Base-by-base conservation (phyloP, 2,329 filamentous ascomycete species). In the Triangularia setosa region DNA sequence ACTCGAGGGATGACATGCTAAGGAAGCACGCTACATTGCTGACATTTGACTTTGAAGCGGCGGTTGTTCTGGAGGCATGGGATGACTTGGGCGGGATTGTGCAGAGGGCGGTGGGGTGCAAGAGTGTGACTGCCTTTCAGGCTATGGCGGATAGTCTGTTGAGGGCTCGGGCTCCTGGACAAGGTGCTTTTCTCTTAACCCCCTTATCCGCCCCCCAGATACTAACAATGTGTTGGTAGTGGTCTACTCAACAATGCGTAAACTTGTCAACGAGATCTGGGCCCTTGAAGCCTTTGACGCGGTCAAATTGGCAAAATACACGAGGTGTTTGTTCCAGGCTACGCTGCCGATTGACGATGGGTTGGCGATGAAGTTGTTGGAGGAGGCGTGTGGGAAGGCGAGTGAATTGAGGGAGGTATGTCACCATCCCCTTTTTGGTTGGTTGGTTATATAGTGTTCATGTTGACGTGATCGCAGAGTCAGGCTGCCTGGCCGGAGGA, bases 21-120 rank as follows among this genome's bases (percentile, higher is more conserved):
- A 75, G 78, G 1, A 93, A 92, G 71, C 78, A 90, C 35, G 82
- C 87, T 5, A 84, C 87, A 2, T 76, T 96, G 18, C 79, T 92
- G 7, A 86, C 90, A 0, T 91, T 93, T 68, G 90, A 95, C 68
- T 90, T 96, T 66, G 93, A 97, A 77, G 89, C 87, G 2, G 86
- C 89, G 0, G 78, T 90, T 44, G 81, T 80, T 30, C 79, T 95
- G 4, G 84, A 87, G 65, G 80, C 83, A 21, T 95, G 89, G 89
- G 84, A 90, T 53, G 81, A 85, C 40, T 77, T 96, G 1, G 78
- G 81, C 4, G 75, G 78, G 16, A 84, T 92, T 7, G 82, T 95
- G 23, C 72, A 82, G 61, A 82, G 79, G 60, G 81, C 82, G 1
- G 76, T 75, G 5, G 60, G 71, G 0, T 85, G 81, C 63, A 74